These are phyloP conservation scores for Raphanus raphanistrum DNA, from an alignment of 345 rosid species.

Conservation along the genomic window DNA sequence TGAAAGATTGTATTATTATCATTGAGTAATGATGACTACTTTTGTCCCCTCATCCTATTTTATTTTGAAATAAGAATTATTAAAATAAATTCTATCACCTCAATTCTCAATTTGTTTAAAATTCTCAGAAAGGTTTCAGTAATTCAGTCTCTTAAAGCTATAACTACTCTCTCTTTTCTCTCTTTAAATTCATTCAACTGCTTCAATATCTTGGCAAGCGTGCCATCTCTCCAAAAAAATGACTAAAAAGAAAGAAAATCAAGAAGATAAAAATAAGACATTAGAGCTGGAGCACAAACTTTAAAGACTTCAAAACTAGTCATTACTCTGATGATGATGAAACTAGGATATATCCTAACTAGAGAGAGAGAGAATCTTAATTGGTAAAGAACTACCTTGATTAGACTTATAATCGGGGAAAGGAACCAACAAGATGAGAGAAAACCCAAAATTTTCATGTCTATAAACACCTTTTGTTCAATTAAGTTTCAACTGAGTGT, in stretches of 20 bases:
- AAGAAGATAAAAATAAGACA: conserved; percentile 1
- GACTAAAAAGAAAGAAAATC: conserved; percentile 28
- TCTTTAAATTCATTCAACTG: conserved; percentile 42
- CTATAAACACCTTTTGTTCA: background rate
- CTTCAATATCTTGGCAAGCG: conserved; percentile 46
- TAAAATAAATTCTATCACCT: conserved; percentile 25
- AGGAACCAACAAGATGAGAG: conserved; percentile 17
- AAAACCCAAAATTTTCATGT: background rate
- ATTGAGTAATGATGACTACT: conserved; percentile 83
- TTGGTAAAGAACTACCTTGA: conserved; percentile 9
- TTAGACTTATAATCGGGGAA: background rate
- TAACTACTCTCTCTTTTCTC: conserved; percentile 33
- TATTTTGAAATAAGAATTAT: conserved; percentile 6
- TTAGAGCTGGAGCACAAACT: conserved; percentile 4
- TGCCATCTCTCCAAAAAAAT: conserved; percentile 33
- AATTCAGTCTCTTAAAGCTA: conserved; percentile 40
- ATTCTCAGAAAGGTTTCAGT: conserved; percentile 48
- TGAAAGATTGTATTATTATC: conserved; percentile 43
- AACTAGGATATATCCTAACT: conserved; percentile 31
- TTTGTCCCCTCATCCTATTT: conserved; percentile 38
- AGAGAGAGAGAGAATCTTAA: background rate
- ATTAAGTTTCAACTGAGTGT: conserved; percentile 6
- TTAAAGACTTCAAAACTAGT: conserved; percentile 9
- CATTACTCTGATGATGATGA: conserved; percentile 31
- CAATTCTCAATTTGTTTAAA: conserved; percentile 34